Conservation (phyloP, 345 rosid genomes). For the Rhodamnia rubescens region DNA sequence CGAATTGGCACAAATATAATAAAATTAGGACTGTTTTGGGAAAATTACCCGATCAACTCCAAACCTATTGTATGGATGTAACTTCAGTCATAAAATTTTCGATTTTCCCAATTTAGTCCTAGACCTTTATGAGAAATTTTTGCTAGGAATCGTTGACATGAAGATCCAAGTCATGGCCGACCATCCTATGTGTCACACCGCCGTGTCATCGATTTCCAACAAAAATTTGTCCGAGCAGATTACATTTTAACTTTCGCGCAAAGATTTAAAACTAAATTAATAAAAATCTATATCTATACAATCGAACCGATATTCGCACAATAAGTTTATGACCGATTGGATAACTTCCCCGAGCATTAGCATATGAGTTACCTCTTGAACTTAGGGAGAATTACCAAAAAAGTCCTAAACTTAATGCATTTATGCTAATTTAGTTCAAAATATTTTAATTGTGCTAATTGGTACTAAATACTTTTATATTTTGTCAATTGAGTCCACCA, state of each 20-base stretch:
- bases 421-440: no score
- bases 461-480: no score
- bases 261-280: background rate
- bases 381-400: no score
- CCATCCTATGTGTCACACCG: background rate
- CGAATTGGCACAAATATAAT: no score
- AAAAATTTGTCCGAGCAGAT: background rate
- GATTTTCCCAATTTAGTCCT: background rate
- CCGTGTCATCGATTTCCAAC: accelerated
- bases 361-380: no score
- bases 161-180: accelerated
- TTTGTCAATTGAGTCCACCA: no score
- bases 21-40: no score
- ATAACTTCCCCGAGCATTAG: no score
- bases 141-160: accelerated
- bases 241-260: background rate
- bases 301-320: background rate
- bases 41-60: background rate
- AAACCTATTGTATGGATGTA: accelerated
- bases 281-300: background rate
- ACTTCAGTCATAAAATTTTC: accelerated
- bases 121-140: background rate
- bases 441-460: no score
- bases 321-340: background rate
- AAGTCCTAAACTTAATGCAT: no score